Percentiles rank a stretch among this genome's conserved stretches.
These are phyloP conservation scores for Neofusicoccum sp. DNA, from an alignment of 2,329 filamentous ascomycete genomes.

Conservation along the genomic window DNA sequence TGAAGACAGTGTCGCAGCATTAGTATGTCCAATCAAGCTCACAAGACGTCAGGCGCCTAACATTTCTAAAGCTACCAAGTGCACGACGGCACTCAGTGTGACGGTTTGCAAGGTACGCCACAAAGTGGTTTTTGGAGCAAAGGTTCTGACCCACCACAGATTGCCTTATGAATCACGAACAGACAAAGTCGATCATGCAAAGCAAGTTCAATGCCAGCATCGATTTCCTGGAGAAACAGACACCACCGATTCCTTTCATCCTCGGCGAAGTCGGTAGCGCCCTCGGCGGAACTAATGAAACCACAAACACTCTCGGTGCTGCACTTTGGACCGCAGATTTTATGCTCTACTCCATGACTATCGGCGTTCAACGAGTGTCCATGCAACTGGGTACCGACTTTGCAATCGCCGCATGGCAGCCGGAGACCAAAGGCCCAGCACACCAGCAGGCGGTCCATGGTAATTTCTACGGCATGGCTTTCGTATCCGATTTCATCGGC, in stretches of 20 bases:
- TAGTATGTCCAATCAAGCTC: neutral
- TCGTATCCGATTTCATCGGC: neutral
- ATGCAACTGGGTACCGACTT: slow-evolving; percentile 4
- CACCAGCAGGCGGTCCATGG: neutral
- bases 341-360: neutral
- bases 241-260: neutral
- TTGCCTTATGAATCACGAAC: neutral
- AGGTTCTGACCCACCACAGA: no score
- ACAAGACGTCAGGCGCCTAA: no score
- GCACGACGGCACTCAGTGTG: no score
- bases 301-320: neutral
- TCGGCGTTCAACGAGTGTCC: neutral
- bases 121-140: no score
- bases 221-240: no score
- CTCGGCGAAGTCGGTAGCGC: neutral
- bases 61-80: neutral
- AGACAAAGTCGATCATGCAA: neutral
- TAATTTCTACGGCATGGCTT: neutral
- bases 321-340: slow-evolving; percentile 9
- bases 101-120: no score
- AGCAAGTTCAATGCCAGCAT: neutral
- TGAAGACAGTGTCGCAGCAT: neutral
- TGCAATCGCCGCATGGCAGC: neutral
- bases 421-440: no score
- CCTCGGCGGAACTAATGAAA: neutral